phyloP scores from a whole-genome alignment of 768 basidiomycete genomes.

The Mycena chlorophos region DNA sequence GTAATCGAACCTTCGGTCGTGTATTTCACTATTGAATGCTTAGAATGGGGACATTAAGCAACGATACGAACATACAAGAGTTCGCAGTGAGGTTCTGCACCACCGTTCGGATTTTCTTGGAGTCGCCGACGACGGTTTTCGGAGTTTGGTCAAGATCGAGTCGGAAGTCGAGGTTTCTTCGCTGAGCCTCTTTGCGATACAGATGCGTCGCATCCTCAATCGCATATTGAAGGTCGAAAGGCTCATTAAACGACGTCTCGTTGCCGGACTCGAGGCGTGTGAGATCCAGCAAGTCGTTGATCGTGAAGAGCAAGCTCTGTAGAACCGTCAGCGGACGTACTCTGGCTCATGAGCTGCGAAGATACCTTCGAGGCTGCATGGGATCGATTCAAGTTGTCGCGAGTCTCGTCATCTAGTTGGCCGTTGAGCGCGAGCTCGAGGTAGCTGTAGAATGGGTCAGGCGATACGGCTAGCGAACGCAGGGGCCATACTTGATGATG shows the following conservation, averaged over 20 bases:
- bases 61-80: constrained; percentile 46
- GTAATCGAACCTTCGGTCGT: constrained; percentile 61
- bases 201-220: constrained; percentile 63
- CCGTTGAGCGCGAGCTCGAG: constrained; percentile 81
- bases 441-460: constrained; percentile 44
- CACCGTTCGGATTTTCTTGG: constrained; percentile 71
- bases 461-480: neutral
- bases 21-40: constrained; percentile 62
- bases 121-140: constrained; percentile 66
- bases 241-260: constrained; percentile 74
- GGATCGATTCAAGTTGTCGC: constrained; percentile 69
- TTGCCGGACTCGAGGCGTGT: constrained; percentile 76
- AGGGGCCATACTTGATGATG: constrained; percentile 66
- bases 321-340: neutral
- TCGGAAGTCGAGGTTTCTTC: constrained; percentile 59
- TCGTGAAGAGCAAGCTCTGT: constrained; percentile 74
- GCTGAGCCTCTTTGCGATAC: constrained; percentile 65
- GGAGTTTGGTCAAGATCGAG: constrained; percentile 58
- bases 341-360: neutral
- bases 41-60: constrained; percentile 2
- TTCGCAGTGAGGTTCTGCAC: constrained; percentile 80
- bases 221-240: constrained; percentile 62
- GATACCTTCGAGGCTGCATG: constrained; percentile 73
- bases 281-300: constrained; percentile 80
- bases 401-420: constrained; percentile 67